phyloP scores from a whole-genome alignment of 2,329 filamentous ascomycete genomes.

The Colletotrichum viniferum region DNA sequence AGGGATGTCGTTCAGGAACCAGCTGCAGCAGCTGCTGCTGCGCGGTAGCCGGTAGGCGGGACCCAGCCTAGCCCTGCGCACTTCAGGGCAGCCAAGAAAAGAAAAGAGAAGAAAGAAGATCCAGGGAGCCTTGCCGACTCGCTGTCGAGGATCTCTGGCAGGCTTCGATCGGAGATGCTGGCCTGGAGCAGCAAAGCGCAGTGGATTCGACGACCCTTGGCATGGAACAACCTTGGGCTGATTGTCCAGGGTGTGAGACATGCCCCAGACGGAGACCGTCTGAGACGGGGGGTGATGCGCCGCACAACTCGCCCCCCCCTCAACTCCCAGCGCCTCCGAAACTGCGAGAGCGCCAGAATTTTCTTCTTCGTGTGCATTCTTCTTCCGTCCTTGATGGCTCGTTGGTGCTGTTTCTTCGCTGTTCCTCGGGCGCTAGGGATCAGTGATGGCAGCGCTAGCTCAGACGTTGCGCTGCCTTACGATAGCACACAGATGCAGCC shows the following conservation, averaged over 20 bases:
- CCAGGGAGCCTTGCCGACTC: background rate
- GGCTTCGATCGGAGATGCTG: conserved; percentile 14
- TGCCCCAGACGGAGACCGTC: conserved; percentile 31
- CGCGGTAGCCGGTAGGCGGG: background rate
- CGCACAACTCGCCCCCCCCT: background rate
- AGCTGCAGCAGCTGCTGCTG: background rate
- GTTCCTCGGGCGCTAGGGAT: background rate
- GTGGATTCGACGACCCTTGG: background rate
- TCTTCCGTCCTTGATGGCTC: background rate
- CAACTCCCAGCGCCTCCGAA: conserved; percentile 11
- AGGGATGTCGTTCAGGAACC: background rate
- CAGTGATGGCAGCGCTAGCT: background rate
- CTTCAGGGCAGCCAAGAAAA: conserved; percentile 18
- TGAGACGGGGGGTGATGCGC: conserved; percentile 20
- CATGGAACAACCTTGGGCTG: conserved; percentile 1
- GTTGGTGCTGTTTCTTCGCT: background rate
- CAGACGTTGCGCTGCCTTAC: background rate
- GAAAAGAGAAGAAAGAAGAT: background rate
- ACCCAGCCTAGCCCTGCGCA: background rate
- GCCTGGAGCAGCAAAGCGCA: conserved; percentile 9
- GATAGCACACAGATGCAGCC: background rate
- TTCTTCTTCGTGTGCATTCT: background rate
- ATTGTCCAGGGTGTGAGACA: conserved; percentile 29
- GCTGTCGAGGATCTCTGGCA: conserved; percentile 1
- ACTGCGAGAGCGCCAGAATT: conserved; percentile 6